Evolutionary conservation across 331 rosid species (phyloP).

Genomic region (Malus hybrid): DNA sequence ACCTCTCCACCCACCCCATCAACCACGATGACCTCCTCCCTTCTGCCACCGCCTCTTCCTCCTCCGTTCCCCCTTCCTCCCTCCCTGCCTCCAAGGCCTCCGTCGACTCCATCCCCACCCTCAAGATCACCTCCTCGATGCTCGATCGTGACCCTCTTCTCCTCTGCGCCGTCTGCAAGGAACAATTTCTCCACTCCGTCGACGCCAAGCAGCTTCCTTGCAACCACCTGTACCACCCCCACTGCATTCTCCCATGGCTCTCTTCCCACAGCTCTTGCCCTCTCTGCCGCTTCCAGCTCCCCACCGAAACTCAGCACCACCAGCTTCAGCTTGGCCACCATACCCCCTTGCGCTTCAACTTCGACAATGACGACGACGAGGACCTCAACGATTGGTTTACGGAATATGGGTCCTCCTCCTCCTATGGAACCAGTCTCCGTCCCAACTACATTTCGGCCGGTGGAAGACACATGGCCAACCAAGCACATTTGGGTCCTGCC

Average conservation of each 20-base stretch:
- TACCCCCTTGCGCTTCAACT: neutral
- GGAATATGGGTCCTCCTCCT: neutral
- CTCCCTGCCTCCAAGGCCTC: slow-evolving; percentile 28
- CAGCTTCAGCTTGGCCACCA: neutral
- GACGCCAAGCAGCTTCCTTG: slow-evolving; percentile 43
- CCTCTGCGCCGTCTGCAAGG: slow-evolving; percentile 37
- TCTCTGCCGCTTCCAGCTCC: slow-evolving; percentile 38
- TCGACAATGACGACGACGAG: neutral
- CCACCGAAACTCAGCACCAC: slow-evolving; percentile 7
- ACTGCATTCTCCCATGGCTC: slow-evolving; percentile 49
- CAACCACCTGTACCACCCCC: slow-evolving; percentile 35
- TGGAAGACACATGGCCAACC: neutral
- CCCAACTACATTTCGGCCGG: neutral
- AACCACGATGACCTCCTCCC: neutral
- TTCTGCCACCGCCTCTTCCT: neutral
- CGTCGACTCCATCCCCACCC: slow-evolving; percentile 18
- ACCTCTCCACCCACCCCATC: slow-evolving; percentile 17
- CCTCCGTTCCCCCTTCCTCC: neutral
- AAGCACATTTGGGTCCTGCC: neutral
- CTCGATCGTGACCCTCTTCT: slow-evolving; percentile 16
- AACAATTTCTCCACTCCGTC: slow-evolving; percentile 17
- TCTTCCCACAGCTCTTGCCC: slow-evolving; percentile 37
- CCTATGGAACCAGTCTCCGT: neutral
- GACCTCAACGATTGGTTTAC: neutral
- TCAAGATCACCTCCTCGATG: slow-evolving; percentile 11